These are phyloP conservation scores for Calonectria crousiana DNA, from an alignment of 2,329 filamentous ascomycete species.

Conservation along the genomic window DNA sequence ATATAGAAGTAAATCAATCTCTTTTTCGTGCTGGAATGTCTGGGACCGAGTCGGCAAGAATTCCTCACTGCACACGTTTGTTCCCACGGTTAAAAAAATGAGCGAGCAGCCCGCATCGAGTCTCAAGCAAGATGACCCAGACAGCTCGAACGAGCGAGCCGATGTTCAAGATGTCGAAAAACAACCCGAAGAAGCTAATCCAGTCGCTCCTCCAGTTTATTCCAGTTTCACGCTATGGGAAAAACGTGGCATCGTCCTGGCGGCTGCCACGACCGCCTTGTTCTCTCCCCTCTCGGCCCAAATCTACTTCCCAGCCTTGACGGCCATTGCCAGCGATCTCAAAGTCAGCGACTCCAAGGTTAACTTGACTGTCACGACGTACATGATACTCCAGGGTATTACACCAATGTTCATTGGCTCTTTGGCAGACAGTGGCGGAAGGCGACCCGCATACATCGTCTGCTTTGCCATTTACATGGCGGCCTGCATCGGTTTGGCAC, in stretches of 20 bases:
- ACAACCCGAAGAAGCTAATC: slow-evolving; percentile 11
- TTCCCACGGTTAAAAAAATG: slow-evolving; percentile 5
- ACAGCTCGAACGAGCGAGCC: neutral
- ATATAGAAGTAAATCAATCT: neutral
- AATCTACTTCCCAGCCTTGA: slow-evolving; percentile 68
- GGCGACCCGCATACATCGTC: slow-evolving; percentile 66
- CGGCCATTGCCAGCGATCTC: slow-evolving; percentile 61
- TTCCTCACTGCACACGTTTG: neutral
- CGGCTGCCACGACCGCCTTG: slow-evolving; percentile 53
- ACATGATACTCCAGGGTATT: slow-evolving; percentile 72
- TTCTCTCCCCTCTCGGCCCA: slow-evolving; percentile 62
- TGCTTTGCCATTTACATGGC: slow-evolving; percentile 66
- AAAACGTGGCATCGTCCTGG: slow-evolving; percentile 56
- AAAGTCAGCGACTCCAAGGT: slow-evolving; percentile 56
- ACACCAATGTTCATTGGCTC: slow-evolving; percentile 68
- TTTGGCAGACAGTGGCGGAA: slow-evolving; percentile 66
- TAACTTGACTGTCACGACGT: slow-evolving; percentile 66
- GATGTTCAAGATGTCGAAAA: slow-evolving; percentile 27
- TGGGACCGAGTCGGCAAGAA: neutral
- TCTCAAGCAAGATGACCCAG: neutral
- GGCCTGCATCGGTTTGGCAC: slow-evolving; percentile 66
- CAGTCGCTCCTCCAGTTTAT: slow-evolving; percentile 43
- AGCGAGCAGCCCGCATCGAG: neutral
- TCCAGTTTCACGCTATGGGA: slow-evolving; percentile 54
- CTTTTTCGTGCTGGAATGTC: neutral